phyloP scores from a whole-genome alignment of 345 rosid species.

The Crucihimalaya himalaica region DNA sequence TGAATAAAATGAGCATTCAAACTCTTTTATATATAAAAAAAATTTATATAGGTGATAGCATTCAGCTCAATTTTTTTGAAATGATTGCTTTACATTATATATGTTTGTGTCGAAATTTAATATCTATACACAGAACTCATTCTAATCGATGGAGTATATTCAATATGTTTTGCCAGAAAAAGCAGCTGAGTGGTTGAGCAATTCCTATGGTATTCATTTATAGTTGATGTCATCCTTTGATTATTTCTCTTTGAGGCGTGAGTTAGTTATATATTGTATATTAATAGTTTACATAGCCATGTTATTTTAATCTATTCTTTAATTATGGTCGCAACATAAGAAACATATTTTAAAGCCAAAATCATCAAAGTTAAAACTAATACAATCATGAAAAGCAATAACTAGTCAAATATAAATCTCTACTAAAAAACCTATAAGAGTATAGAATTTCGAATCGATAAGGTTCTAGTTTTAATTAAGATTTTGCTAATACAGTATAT shows the following conservation, averaged over 20 bases:
- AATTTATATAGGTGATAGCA: not conserved
- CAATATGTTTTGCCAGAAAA: not conserved
- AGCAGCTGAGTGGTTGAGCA: conserved; percentile 3
- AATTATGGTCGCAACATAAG: not conserved
- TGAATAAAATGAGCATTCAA: not conserved
- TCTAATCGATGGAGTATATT: conserved; percentile 1
- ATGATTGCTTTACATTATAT: not conserved
- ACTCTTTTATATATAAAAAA: not conserved
- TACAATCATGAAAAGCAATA: not conserved
- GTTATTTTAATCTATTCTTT: not conserved
- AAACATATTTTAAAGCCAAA: not conserved
- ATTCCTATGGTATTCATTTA: not conserved
- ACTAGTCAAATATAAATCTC: not conserved
- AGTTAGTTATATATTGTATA: not conserved
- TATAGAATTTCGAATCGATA: not conserved
- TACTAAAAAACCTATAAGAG: not conserved
- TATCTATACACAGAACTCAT: conserved; percentile 9
- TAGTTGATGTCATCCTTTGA: not conserved
- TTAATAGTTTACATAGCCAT: not conserved
- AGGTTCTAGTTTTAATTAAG: not conserved
- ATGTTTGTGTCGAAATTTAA: not conserved
- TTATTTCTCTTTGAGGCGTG: not conserved
- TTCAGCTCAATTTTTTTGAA: not conserved
- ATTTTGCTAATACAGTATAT: not conserved
- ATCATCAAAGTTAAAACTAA: not conserved